Base-by-base conservation (phyloP, 208 protist species). In the Naegleria lovaniensis region DNA sequence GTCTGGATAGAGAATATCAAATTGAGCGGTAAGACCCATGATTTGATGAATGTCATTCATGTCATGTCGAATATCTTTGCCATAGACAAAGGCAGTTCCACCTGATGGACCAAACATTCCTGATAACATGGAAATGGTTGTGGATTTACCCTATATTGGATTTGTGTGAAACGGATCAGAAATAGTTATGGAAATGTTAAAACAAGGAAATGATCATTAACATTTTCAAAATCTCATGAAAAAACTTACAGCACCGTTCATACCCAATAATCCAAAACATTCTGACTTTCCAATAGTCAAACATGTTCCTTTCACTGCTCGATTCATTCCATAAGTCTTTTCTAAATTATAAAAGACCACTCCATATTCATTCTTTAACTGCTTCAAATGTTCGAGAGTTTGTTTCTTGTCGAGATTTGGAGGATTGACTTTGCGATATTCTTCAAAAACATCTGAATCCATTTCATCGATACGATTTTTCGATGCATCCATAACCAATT, bases 221-320 rank as follows among this genome's bases (percentile, higher is more conserved):
- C n/a, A n/a, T n/a, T n/a, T n/a, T n/a, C n/a, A n/a, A n/a, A n/a
- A n/a, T n/a, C 7, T 48, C 43, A 48, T 48, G 43, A 1, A 48
- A 48, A 48, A 1, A 48, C 43, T 48, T 48, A 48, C 43, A 39
- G 96, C 96, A 25, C 96, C 96, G 91, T 97, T 97, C 29, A 94
- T 95, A 38, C 96, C 96, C 52, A 97, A 94, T 79, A 97, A 95
- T 36, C 94, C 95, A 92, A 97, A 97, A 67, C 96, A 93, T 93
- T 97, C 95, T 22, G 95, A 95, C 58, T 93, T 92, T 19, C 94
- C 89, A 93, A 97, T 94, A 22, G 91, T 83, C 41, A 96, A 95
- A 39, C 92, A 95, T 39, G 96, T 93, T 85, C 94, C 93, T 83
- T 95, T 92, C 75, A 97, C 92, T 40, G 85, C 85, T 41, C 51